phyloP scores from a whole-genome alignment of 257 asterid genomes.

The Fraxinus americana region DNA sequence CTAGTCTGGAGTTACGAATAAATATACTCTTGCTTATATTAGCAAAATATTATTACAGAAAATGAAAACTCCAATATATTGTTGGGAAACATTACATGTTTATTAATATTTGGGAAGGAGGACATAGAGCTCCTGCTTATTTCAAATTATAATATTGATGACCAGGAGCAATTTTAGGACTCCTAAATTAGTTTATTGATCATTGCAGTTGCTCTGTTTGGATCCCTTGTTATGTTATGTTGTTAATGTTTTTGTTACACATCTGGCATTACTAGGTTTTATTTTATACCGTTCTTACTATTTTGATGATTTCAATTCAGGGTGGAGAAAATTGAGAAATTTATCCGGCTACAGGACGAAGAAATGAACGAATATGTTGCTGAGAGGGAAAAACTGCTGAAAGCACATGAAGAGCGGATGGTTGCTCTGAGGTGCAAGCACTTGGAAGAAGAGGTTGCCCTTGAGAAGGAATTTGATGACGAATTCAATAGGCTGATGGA shows the following conservation, averaged over 20 bases:
- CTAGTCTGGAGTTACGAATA: not conserved
- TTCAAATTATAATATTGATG: not conserved
- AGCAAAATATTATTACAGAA: not conserved
- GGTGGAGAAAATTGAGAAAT: conserved; percentile 40
- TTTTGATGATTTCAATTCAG: conserved; percentile 33
- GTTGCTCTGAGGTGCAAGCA: conserved; percentile 40
- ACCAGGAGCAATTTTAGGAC: not conserved
- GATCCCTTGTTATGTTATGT: not conserved
- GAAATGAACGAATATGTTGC: conserved; percentile 40
- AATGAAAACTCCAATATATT: not conserved
- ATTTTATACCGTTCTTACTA: not conserved
- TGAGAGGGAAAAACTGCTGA: conserved; percentile 38
- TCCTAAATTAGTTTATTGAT: not conserved
- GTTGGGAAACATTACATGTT: too few species aligned
- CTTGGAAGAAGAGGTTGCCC: conserved; percentile 42
- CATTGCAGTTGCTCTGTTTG: not conserved
- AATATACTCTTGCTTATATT: not conserved
- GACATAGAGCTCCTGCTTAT: not conserved
- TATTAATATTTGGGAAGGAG: too few species aligned
- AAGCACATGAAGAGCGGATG: conserved; percentile 39
- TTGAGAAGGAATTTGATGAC: conserved; percentile 48
- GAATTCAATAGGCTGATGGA: conserved; percentile 36
- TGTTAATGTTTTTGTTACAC: not conserved
- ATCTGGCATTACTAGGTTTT: not conserved
- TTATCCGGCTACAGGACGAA: conserved; percentile 44